Percentiles rank a stretch among this genome's conserved stretches.
Conservation (phyloP, 2,329 filamentous ascomycete genomes). For the Phoma herbarum region DNA sequence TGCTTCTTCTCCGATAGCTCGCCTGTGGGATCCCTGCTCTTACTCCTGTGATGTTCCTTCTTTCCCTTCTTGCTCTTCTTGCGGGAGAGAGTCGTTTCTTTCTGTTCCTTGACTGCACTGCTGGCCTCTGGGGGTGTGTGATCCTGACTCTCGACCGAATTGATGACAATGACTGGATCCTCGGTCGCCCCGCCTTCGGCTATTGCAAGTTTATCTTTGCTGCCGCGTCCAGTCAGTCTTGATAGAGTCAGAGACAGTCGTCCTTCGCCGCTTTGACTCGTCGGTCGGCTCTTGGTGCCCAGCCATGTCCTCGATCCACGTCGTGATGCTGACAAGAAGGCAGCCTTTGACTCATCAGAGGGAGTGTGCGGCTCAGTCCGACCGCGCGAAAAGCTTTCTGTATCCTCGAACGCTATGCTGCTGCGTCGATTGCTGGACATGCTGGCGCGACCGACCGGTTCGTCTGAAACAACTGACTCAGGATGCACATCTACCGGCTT, state of each 20-base stretch:
- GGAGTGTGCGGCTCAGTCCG: slow-evolving; percentile 54
- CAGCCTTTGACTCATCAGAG: slow-evolving; percentile 50
- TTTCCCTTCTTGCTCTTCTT: slow-evolving; percentile 47
- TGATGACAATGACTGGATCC: slow-evolving; percentile 43
- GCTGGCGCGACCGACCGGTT: slow-evolving; percentile 44
- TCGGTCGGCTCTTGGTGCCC: slow-evolving; percentile 52
- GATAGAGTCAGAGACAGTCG: slow-evolving; percentile 55
- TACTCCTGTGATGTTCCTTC: slow-evolving; percentile 47
- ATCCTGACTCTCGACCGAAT: slow-evolving; percentile 26
- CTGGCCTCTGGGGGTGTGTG: slow-evolving; percentile 12
- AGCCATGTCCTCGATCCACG: slow-evolving; percentile 46
- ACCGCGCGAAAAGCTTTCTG: slow-evolving; percentile 44
- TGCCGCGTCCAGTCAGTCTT: slow-evolving; percentile 52
- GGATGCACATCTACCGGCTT: slow-evolving; percentile 24
- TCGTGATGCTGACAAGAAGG: slow-evolving; percentile 46
- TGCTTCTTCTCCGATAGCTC: slow-evolving; percentile 40
- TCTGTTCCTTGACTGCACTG: slow-evolving; percentile 36
- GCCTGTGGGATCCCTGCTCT: slow-evolving; percentile 52
- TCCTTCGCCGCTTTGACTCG: slow-evolving; percentile 52
- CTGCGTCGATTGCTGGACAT: slow-evolving; percentile 51
- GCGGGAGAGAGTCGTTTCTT: slow-evolving; percentile 31
- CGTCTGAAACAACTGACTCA: slow-evolving; percentile 31
- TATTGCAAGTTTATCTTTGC: slow-evolving; percentile 52
- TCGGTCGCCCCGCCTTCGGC: slow-evolving; percentile 31
- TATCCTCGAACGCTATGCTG: slow-evolving; percentile 54